phyloP scores from a whole-genome alignment of 805 yeast genomes.

The Yamadazyma olivae region DNA sequence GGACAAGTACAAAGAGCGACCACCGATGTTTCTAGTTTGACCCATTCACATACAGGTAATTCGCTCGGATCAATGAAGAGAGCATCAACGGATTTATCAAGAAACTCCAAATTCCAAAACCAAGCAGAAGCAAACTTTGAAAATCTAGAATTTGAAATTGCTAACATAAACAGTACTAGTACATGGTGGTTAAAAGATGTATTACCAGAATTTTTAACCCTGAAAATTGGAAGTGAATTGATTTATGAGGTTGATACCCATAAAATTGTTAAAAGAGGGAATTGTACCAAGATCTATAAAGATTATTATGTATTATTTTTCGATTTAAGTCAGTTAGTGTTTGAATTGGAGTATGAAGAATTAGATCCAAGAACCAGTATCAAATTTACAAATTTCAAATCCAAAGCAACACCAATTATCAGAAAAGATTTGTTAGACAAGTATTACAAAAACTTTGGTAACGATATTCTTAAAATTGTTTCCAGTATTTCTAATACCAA shows the following conservation, averaged over 20 bases:
- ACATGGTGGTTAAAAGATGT: slow-evolving; percentile 68
- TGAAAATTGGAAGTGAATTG: slow-evolving; percentile 45
- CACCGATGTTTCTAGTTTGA: slow-evolving; percentile 5
- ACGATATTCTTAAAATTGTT: slow-evolving; percentile 16
- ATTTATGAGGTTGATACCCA: slow-evolving; percentile 66
- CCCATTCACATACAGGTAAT: slow-evolving; percentile 4
- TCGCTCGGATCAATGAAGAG: slow-evolving; percentile 7
- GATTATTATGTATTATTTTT: slow-evolving; percentile 71
- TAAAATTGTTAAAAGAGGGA: slow-evolving; percentile 54
- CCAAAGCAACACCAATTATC: slow-evolving; percentile 41
- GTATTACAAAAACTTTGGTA: slow-evolving; percentile 44
- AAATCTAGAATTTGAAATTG: slow-evolving; percentile 28
- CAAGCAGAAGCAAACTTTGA: slow-evolving; percentile 27
- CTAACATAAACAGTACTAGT: slow-evolving; percentile 17
- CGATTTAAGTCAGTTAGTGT: slow-evolving; percentile 65
- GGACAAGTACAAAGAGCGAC: slow-evolving; percentile 2
- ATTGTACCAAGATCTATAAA: slow-evolving; percentile 44
- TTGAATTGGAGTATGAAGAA: slow-evolving; percentile 56
- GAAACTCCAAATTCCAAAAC: slow-evolving; percentile 16
- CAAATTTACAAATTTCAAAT: slow-evolving; percentile 23
- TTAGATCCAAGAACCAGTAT: slow-evolving; percentile 54
- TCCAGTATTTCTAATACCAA: not conserved
- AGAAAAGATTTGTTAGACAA: slow-evolving; percentile 48
- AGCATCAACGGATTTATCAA: slow-evolving; percentile 13
- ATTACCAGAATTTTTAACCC: slow-evolving; percentile 51